phyloP scores from a whole-genome alignment of 176 grass and related monocot genomes.

The Zoysia japonica region DNA sequence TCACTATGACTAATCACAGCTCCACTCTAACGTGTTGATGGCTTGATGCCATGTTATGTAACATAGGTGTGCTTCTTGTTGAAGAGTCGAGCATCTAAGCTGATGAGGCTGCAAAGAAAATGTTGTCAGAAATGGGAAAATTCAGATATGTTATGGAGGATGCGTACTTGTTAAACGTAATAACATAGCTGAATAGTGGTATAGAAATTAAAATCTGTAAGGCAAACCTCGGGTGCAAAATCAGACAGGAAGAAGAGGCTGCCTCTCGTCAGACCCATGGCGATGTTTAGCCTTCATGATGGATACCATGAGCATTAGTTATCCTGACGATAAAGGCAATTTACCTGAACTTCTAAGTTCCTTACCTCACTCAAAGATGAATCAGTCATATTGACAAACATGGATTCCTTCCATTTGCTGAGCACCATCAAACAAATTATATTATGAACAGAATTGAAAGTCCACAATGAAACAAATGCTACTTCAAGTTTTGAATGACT shows the following conservation, averaged over 20 bases:
- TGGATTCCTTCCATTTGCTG: conserved; percentile 59
- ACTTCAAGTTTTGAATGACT: background rate
- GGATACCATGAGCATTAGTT: conserved; percentile 1
- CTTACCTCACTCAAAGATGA: conserved; percentile 65
- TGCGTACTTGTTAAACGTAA: background rate
- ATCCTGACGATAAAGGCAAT: background rate
- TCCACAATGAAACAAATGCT: background rate
- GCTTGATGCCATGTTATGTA: no score
- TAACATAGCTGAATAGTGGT: background rate
- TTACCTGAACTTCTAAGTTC: background rate
- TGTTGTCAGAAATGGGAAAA: no score
- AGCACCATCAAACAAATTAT: conserved; percentile 43
- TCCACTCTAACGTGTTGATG: no score
- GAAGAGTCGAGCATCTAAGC: no score
- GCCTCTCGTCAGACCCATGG: conserved; percentile 70
- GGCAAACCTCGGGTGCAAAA: conserved; percentile 34
- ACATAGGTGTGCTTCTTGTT: no score
- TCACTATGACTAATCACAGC: no score
- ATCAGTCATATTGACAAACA: conserved; percentile 51
- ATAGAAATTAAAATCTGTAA: background rate
- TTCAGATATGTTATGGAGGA: no score
- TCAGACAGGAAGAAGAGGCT: conserved; percentile 82
- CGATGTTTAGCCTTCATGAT: conserved; percentile 68
- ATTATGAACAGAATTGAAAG: conserved; percentile 9
- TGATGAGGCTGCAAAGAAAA: no score